phyloP scores from a whole-genome alignment of 2,329 filamentous ascomycete genomes.

The Xylariaceae sp. region DNA sequence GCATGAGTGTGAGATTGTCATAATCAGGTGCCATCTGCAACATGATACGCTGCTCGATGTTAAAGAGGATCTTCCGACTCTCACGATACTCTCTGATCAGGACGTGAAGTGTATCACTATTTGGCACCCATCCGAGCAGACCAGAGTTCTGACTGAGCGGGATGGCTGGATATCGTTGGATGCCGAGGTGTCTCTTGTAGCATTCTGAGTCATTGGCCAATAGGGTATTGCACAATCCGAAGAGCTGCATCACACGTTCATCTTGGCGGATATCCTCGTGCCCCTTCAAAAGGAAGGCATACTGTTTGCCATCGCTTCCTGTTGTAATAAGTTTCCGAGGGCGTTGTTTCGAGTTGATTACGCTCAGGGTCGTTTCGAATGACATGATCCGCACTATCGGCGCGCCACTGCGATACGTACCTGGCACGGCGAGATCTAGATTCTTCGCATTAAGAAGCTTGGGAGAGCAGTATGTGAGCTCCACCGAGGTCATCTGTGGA shows the following conservation, averaged over 20 bases:
- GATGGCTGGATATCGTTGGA: conserved; percentile 94
- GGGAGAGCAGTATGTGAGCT: conserved; percentile 94
- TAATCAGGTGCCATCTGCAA: conserved; percentile 99
- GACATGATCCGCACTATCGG: conserved; percentile 79
- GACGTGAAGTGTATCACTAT: conserved; percentile 94
- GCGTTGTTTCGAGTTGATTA: conserved; percentile 95
- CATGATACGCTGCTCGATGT: conserved; percentile 99
- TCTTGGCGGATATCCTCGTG: conserved; percentile 99
- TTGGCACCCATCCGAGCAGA: conserved; percentile 91
- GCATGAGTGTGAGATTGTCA: conserved; percentile 97
- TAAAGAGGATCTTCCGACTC: conserved; percentile 92
- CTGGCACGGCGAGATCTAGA: conserved; percentile 90
- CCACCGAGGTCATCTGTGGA: conserved; percentile 84
- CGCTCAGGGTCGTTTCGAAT: conserved; percentile 83
- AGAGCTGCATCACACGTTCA: conserved; percentile 98
- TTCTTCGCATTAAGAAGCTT: conserved; percentile 81
- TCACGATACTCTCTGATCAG: conserved; percentile 97
- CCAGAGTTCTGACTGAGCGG: conserved; percentile 95
- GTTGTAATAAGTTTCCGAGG: conserved; percentile 82
- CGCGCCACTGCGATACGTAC: conserved; percentile 76
- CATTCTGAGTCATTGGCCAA: conserved; percentile 90
- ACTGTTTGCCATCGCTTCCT: conserved; percentile 82
- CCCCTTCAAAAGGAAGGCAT: conserved; percentile 92
- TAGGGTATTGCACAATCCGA: conserved; percentile 94
- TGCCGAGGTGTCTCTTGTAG: conserved; percentile 94